These are phyloP conservation scores for Polysphondylium violaceum DNA, from an alignment of 78 protist species.

Conservation along the genomic window DNA sequence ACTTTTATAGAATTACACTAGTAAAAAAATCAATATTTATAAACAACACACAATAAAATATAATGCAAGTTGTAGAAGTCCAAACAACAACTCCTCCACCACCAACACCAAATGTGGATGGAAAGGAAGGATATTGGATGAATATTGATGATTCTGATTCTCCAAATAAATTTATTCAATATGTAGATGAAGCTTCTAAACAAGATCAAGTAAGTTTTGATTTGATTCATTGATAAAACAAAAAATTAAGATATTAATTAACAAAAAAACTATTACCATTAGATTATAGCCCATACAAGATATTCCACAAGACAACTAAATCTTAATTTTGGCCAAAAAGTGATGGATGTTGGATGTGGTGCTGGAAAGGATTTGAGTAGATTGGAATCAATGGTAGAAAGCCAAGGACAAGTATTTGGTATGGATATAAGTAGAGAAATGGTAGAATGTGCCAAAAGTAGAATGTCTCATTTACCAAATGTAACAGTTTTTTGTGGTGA, in stretches of 20 bases:
- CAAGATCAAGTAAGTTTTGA: constrained; percentile 51
- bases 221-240: neutral
- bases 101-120: too few species aligned
- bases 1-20: too few species aligned
- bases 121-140: constrained; percentile 27
- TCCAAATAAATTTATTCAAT: constrained; percentile 72
- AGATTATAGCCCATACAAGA: constrained; percentile 64
- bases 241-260: neutral
- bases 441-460: constrained; percentile 73
- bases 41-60: too few species aligned
- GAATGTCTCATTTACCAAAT: constrained; percentile 69
- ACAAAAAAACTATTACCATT: neutral
- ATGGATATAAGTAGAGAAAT: constrained; percentile 54
- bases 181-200: constrained; percentile 66
- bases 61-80: too few species aligned
- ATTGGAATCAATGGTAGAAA: constrained; percentile 35
- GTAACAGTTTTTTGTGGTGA: constrained; percentile 51
- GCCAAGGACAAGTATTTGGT: constrained; percentile 45
- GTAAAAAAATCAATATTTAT: too few species aligned
- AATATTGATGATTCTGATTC: constrained; percentile 38
- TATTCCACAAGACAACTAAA: constrained; percentile 61
- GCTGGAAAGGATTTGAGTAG: constrained; percentile 67
- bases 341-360: constrained; percentile 74
- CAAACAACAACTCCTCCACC: too few species aligned
- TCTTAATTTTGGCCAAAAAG: constrained; percentile 37